These are phyloP conservation scores for Apostasia shenzhenica DNA, from an alignment of 106 monocot species.

Conservation along the genomic window DNA sequence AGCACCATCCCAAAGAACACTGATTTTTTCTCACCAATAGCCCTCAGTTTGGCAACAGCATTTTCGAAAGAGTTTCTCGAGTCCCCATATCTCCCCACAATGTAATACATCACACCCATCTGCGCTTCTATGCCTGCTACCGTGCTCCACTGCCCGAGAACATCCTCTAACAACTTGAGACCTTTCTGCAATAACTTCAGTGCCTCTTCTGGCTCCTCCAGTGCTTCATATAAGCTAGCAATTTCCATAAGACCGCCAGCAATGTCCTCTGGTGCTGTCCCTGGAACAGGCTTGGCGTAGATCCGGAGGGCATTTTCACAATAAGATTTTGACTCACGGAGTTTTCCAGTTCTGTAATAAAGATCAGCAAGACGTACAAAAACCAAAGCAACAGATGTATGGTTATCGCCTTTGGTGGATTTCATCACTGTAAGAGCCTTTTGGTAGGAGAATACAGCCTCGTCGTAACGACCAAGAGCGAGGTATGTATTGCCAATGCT, in stretches of 20 bases:
- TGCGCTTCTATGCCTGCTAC: conserved; percentile 63
- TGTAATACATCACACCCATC: conserved; percentile 56
- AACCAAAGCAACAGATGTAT: conserved; percentile 44
- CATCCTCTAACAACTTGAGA: conserved; percentile 40
- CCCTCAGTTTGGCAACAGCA: conserved; percentile 45
- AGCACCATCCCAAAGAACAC: conserved; percentile 55
- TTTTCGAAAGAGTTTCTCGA: conserved; percentile 38
- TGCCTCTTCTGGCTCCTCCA: conserved; percentile 54
- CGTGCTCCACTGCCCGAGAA: conserved; percentile 42
- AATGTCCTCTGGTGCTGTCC: conserved; percentile 41
- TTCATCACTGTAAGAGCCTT: conserved; percentile 60
- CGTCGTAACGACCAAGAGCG: conserved; percentile 47
- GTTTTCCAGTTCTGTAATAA: conserved; percentile 48
- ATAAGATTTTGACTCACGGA: conserved; percentile 51
- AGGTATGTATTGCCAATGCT: conserved; percentile 59
- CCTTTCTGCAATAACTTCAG: conserved; percentile 45
- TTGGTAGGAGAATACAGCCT: conserved; percentile 63
- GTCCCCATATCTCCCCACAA: conserved; percentile 38
- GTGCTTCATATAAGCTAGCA: conserved; percentile 45
- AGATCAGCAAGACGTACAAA: conserved; percentile 55
- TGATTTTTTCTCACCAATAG: conserved; percentile 48
- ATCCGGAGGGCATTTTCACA: conserved; percentile 51
- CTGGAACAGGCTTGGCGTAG: conserved; percentile 43
- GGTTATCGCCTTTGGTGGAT: conserved; percentile 44
- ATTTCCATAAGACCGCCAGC: conserved; percentile 52